Evolutionary conservation across 371 early-diverging fungal genomes (phyloP), one percentile per base, ranked within the genome.

Genomic region (Zychaea mexicana): DNA sequence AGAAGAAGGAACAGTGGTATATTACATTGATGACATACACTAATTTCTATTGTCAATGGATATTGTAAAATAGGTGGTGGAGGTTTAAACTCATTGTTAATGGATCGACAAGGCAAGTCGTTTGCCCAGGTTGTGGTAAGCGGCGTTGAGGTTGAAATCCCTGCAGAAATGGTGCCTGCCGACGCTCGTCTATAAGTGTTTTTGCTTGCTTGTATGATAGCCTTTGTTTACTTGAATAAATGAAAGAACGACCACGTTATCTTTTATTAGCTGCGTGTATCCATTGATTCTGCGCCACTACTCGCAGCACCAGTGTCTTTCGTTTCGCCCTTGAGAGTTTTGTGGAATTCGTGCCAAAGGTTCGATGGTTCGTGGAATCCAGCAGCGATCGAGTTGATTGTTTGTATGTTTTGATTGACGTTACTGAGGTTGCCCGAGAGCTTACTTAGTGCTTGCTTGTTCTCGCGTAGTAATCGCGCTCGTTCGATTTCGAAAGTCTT

Each of bases 81-180:
- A 53, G 91, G 90, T 3, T 68, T 91, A 30, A 80, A 83, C 45
- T 88, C 89, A 2, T 47, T 89, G 53, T 73, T 82, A 21, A 66
- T 90, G 62, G 91, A 91, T 78, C 75, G 86, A 36, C 90, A 91
- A 66, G 91, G 91, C 60, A 91, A 91, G 67, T 86, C 90, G 2
- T 91, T 83, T 72, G 91, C 87, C 10, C 89, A 90, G 65, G 72
- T 90, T 66, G 73, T 86, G 12, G 67, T 91, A 13, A 77, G 79
- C 49, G 74, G 77, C 0, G 67, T 83, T 46, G 77, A 82, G 30
- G 79, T 90, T 28, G 82, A 85, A 38, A 73, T 88, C 0, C 90
- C 90, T 56, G 74, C 74, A 28, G 77, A 77, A 27, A 62, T 84
- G 33, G 24, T 82, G 15, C 66, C 74, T 13, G 26, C 45, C 30